Conservation (phyloP, 352 stramenopile species). For the Thraustochytrium sp. region DNA sequence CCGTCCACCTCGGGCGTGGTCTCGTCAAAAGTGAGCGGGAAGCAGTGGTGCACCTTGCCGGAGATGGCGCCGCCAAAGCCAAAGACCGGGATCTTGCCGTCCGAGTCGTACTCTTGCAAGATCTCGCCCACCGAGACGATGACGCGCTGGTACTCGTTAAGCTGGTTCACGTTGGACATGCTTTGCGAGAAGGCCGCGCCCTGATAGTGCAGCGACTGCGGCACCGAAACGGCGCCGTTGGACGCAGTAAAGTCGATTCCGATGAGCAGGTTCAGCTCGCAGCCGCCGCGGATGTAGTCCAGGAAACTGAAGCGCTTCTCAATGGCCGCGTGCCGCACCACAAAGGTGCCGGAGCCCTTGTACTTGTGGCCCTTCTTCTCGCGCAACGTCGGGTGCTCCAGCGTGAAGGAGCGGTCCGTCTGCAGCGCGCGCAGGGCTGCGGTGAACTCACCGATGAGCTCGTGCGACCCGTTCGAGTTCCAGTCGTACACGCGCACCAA, state of each 20-base stretch:
- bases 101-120: constrained; percentile 66
- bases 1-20: constrained; percentile 65
- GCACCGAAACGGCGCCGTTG: constrained; percentile 58
- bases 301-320: constrained; percentile 35
- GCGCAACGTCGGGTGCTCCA: not conserved
- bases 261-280: constrained; percentile 72
- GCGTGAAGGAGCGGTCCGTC: constrained; percentile 11
- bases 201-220: constrained; percentile 54
- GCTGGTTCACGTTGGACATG: not conserved
- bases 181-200: constrained; percentile 32
- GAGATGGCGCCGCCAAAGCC: constrained; percentile 76
- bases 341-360: constrained; percentile 24
- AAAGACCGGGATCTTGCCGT: constrained; percentile 66
- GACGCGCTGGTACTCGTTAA: constrained; percentile 38
- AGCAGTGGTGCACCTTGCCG: constrained; percentile 66
- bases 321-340: not conserved
- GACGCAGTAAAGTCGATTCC: constrained; percentile 71
- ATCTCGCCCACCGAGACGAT: constrained; percentile 63
- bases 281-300: constrained; percentile 38
- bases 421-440: not conserved
- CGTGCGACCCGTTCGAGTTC: constrained; percentile 54
- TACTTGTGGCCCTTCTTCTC: constrained; percentile 32
- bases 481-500: constrained; percentile 67
- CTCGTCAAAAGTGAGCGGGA: constrained; percentile 69
- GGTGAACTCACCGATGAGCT: constrained; percentile 23